phyloP scores from a whole-genome alignment of 352 stramenopile species.

The Phytopythium delawarense region DNA sequence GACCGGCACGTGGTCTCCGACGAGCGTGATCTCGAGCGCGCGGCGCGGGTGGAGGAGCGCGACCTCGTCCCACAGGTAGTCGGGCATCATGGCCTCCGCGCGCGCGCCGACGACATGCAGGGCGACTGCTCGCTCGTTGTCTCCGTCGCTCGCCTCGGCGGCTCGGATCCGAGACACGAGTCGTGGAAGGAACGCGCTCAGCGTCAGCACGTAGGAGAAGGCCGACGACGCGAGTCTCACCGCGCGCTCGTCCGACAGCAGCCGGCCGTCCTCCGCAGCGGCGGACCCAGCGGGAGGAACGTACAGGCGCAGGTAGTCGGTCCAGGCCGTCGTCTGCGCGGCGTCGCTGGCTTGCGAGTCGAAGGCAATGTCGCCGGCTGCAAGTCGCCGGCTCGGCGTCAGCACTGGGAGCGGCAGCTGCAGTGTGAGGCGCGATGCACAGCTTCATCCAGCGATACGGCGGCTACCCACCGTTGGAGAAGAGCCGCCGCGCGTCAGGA shows the following conservation, averaged over 20 bases:
- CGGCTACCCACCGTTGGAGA: conserved; percentile 31
- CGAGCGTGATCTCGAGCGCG: conserved; percentile 43
- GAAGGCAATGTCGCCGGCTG: background rate
- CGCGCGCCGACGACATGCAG: conserved; percentile 65
- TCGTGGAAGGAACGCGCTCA: conserved; percentile 36
- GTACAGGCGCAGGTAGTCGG: conserved; percentile 40
- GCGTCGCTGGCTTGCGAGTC: background rate
- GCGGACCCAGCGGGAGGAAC: background rate
- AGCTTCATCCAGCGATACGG: background rate
- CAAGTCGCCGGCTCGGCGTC: conserved; percentile 16
- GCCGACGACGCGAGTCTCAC: conserved; percentile 56
- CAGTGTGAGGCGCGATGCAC: background rate
- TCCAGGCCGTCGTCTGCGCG: conserved; percentile 23
- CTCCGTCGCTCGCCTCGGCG: background rate
- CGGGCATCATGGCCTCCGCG: conserved; percentile 71
- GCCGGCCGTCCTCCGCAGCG: conserved; percentile 12
- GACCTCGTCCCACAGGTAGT: conserved; percentile 63
- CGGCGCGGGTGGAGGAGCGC: conserved; percentile 29
- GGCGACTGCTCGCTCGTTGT: conserved; percentile 9
- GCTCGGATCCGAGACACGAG: conserved; percentile 4
- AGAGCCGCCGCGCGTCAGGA: conserved; percentile 32
- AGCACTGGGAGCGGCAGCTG: conserved; percentile 16
- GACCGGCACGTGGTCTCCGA: conserved; percentile 61
- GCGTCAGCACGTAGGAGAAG: conserved; percentile 69
- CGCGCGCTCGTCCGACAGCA: conserved; percentile 26